phyloP scores from a whole-genome alignment of 805 yeast species.

The Metschnikowia peoriensis region DNA sequence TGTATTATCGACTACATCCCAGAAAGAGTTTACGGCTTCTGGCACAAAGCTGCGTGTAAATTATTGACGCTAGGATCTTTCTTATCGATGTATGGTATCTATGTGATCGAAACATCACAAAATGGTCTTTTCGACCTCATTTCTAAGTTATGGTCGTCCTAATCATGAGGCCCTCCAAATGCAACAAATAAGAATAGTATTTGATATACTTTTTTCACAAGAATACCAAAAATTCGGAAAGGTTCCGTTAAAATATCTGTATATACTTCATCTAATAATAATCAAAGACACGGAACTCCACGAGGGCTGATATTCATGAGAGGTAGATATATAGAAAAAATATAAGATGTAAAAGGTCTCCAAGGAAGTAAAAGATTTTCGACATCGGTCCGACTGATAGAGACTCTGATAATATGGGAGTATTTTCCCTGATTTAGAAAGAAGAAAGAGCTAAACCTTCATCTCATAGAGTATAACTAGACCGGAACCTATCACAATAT shows the following conservation, averaged over 20 bases:
- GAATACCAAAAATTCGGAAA: background rate
- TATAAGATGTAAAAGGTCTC: too few relatives aligned
- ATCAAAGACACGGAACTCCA: background rate
- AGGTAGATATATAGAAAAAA: too few relatives aligned
- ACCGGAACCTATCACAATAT: too few relatives aligned
- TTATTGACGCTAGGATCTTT: constrained; percentile 71
- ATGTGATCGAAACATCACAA: constrained; percentile 74
- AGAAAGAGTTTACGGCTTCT: constrained; percentile 73
- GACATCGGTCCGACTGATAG: too few relatives aligned
- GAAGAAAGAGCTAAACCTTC: too few relatives aligned
- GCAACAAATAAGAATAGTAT: background rate
- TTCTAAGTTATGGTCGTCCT: constrained; percentile 59
- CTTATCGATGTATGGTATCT: constrained; percentile 74
- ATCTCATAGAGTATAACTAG: too few relatives aligned
- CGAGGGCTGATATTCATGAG: too few relatives aligned
- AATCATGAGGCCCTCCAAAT: background rate
- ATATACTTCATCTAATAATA: background rate
- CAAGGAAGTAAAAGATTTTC: too few relatives aligned
- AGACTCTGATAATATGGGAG: too few relatives aligned
- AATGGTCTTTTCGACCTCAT: constrained; percentile 74
- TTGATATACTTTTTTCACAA: background rate
- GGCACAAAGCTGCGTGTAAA: constrained; percentile 67
- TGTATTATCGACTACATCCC: constrained; percentile 95
- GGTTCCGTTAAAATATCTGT: background rate
- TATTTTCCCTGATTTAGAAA: too few relatives aligned